Conservation (phyloP, 2,329 filamentous ascomycete species). For the Calycina marina region DNA sequence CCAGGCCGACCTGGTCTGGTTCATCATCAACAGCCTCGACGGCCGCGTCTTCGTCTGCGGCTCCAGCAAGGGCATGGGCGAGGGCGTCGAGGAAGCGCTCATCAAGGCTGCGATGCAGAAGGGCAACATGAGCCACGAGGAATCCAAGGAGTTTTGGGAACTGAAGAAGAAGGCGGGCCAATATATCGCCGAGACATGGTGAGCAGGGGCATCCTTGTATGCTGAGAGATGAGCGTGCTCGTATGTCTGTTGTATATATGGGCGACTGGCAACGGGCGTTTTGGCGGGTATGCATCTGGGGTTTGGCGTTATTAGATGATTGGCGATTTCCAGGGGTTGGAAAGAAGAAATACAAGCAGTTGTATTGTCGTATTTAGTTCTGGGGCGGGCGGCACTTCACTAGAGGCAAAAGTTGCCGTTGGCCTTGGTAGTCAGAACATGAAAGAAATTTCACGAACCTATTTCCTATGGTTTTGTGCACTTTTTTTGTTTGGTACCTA, state of each 20-base stretch:
- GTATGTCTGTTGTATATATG: too few species aligned
- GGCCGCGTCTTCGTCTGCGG: conserved; percentile 94
- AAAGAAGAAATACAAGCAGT: neutral
- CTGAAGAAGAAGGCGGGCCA: conserved; percentile 85
- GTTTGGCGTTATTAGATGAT: too few species aligned
- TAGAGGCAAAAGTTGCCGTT: too few species aligned
- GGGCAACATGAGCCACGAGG: conserved; percentile 68
- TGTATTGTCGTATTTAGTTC: neutral
- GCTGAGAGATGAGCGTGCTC: neutral
- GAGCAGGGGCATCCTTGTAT: neutral
- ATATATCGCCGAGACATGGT: conserved; percentile 81
- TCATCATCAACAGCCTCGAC: conserved; percentile 90
- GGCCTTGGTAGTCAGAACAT: too few species aligned
- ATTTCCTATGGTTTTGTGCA: too few species aligned
- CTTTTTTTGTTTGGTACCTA: too few species aligned
- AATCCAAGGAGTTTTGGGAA: conserved; percentile 78
- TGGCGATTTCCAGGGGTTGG: neutral
- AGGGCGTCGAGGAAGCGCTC: conserved; percentile 79
- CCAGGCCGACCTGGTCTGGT: conserved; percentile 96
- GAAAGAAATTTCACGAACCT: too few species aligned
- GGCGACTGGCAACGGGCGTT: neutral
- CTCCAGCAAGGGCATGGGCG: conserved; percentile 91
- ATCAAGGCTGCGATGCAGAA: conserved; percentile 87
- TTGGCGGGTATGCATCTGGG: too few species aligned
- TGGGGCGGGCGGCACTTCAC: too few species aligned